These are phyloP conservation scores for Aspergillus steynii DNA, from an alignment of 495 filamentous ascomycete species.

Conservation along the genomic window DNA sequence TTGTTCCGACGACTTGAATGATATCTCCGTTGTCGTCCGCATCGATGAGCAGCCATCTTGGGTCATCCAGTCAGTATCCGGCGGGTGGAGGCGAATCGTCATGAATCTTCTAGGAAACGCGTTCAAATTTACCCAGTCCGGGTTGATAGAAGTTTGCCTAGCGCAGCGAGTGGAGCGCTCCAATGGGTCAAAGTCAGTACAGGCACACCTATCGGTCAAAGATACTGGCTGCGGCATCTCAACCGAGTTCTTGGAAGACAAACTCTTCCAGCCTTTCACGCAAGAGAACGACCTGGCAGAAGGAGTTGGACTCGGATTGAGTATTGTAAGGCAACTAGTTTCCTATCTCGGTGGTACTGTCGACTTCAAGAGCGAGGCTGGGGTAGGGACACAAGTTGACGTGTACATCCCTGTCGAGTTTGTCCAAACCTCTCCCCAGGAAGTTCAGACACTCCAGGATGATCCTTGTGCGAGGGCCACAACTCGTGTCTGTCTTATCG, in stretches of 20 bases:
- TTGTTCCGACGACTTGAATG: conserved; percentile 12
- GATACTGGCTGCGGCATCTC: conserved; percentile 73
- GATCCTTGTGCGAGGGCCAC: background rate
- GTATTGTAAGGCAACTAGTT: conserved; percentile 67
- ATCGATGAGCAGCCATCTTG: conserved; percentile 54
- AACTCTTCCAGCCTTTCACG: conserved; percentile 67
- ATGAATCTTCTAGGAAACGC: conserved; percentile 77
- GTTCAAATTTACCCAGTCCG: conserved; percentile 64
- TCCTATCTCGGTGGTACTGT: conserved; percentile 59
- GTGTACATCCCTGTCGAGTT: conserved; percentile 47
- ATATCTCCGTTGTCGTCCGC: conserved; percentile 53
- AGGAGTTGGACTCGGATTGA: conserved; percentile 70
- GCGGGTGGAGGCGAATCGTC: conserved; percentile 63
- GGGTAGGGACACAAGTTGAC: conserved; percentile 59
- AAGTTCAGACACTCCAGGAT: background rate
- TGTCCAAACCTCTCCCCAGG: background rate
- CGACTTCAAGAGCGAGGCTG: conserved; percentile 55
- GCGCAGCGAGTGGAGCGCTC: conserved; percentile 27
- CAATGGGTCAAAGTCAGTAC: conserved; percentile 11
- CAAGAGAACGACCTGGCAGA: conserved; percentile 67
- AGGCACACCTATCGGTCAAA: conserved; percentile 50
- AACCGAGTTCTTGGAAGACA: conserved; percentile 64
- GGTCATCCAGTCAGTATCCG: conserved; percentile 57
- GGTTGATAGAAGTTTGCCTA: conserved; percentile 59
- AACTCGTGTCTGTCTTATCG: conserved; percentile 30